Evolutionary conservation across 805 yeast species (phyloP).

Genomic region (Cyberlindnera galapagoensis): DNA sequence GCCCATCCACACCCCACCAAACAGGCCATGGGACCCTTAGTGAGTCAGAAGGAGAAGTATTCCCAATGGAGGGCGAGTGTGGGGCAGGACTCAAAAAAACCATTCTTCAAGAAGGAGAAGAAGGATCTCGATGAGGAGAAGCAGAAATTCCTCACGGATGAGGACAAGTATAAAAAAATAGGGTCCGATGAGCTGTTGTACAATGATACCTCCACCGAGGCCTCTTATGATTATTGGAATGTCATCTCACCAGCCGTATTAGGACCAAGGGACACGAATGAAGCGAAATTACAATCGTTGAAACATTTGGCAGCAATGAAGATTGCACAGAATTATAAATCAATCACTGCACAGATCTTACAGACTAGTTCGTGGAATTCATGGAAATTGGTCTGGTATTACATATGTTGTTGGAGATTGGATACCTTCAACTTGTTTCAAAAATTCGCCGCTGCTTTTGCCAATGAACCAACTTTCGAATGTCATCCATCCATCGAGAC

Average conservation of each 20-base stretch:
- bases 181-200: conserved; percentile 17
- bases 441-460: conserved; percentile 24
- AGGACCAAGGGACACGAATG: conserved; percentile 6
- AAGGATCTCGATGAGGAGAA: conserved; percentile 1
- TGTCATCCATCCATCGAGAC: conserved; percentile 13
- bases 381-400: conserved; percentile 30
- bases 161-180: conserved; percentile 12
- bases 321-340: conserved; percentile 22
- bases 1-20: too few species aligned
- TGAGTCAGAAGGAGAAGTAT: background rate
- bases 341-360: conserved; percentile 20
- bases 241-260: conserved; percentile 7
- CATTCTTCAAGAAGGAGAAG: background rate
- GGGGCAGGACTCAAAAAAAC: background rate
- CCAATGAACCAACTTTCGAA: conserved; percentile 9
- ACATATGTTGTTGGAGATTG: conserved; percentile 22
- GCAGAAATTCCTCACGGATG: conserved; percentile 5
- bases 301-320: conserved; percentile 20
- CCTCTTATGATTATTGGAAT: conserved; percentile 16
- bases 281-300: conserved; percentile 13
- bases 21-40: too few species aligned
- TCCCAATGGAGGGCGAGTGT: conserved; percentile 1
- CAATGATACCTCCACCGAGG: conserved; percentile 13
- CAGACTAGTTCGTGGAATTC: conserved; percentile 17
- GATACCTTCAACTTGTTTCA: conserved; percentile 27